Evolutionary conservation across 805 yeast species (phyloP).

Genomic region (Kregervanrija pseudodelftensis): DNA sequence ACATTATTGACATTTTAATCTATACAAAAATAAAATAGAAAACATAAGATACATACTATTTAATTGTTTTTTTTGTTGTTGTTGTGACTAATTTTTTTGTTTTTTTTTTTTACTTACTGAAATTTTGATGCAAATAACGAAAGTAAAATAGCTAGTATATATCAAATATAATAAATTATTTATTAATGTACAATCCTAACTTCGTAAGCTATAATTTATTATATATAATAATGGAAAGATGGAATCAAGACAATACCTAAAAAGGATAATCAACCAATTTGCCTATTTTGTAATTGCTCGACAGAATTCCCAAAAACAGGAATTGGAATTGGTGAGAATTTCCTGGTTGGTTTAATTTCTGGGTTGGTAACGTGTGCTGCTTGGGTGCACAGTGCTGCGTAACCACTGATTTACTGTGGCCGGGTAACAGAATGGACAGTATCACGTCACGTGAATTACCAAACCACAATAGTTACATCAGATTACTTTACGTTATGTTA

Average conservation of each 20-base stretch:
- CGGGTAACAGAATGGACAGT: not conserved
- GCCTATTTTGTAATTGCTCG: constrained; percentile 14
- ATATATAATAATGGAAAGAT: too few species aligned
- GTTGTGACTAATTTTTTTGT: not conserved
- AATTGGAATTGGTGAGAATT: not conserved
- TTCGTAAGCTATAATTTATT: too few species aligned
- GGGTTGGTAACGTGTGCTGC: not conserved
- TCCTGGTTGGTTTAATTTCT: not conserved
- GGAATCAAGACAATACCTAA: constrained; percentile 2
- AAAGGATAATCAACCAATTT: constrained; percentile 22
- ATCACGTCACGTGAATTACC: not conserved
- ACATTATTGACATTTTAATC: not conserved
- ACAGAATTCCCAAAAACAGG: constrained; percentile 5
- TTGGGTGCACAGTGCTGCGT: not conserved
- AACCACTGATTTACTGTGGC: constrained; percentile 1
- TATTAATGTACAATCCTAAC: too few species aligned
- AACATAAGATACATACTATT: not conserved
- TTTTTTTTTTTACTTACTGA: not conserved
- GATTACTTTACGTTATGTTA: too few species aligned
- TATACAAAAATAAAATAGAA: too few species aligned
- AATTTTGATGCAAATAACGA: not conserved
- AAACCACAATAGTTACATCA: too few species aligned
- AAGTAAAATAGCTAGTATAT: not conserved
- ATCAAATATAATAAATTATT: too few species aligned
- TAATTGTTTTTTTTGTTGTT: constrained; percentile 1